A percentile compares a stretch with the other conserved stretches of the same genome.
Conservation (phyloP, 2,329 filamentous ascomycete genomes). For the Xylariaceae sp. region DNA sequence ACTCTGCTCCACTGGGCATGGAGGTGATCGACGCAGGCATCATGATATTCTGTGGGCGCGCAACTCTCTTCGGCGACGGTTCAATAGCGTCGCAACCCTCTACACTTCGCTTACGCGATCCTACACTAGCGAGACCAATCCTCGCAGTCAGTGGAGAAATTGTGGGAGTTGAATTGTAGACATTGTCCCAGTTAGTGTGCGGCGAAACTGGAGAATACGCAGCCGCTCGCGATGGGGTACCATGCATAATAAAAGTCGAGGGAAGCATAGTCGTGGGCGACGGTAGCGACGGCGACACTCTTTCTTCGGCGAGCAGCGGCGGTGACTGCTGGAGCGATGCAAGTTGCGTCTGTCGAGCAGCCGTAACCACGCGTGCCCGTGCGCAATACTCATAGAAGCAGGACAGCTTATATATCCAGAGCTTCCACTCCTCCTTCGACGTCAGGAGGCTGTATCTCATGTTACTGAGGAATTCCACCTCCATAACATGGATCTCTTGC, state of each 20-base stretch:
- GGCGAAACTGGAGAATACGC: slow-evolving; percentile 39
- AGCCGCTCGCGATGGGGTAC: slow-evolving; percentile 34
- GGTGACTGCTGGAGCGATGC: slow-evolving; percentile 38
- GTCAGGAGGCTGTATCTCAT: slow-evolving; percentile 92
- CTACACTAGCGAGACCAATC: slow-evolving; percentile 38
- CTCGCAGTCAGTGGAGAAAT: slow-evolving; percentile 48
- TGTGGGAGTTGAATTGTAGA: slow-evolving; percentile 36
- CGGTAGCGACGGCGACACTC: slow-evolving; percentile 42
- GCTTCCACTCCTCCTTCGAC: slow-evolving; percentile 78
- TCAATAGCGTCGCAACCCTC: slow-evolving; percentile 46
- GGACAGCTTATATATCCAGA: slow-evolving; percentile 78
- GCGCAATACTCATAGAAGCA: slow-evolving; percentile 82
- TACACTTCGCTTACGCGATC: slow-evolving; percentile 46
- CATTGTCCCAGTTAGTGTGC: slow-evolving; percentile 34
- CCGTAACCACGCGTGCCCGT: slow-evolving; percentile 47
- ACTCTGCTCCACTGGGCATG: slow-evolving; percentile 26
- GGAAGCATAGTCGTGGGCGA: slow-evolving; percentile 43
- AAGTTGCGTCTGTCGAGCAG: slow-evolving; percentile 29
- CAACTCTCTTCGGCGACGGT: slow-evolving; percentile 49
- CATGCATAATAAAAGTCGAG: slow-evolving; percentile 23
- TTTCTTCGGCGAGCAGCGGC: slow-evolving; percentile 36
- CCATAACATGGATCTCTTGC: slow-evolving; percentile 96
- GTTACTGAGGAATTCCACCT: slow-evolving; percentile 98
- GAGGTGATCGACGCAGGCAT: slow-evolving; percentile 20
- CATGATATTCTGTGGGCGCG: slow-evolving; percentile 26